These are phyloP conservation scores for Starmerella cellae DNA, from an alignment of 805 yeast genomes.

Conservation along the genomic window DNA sequence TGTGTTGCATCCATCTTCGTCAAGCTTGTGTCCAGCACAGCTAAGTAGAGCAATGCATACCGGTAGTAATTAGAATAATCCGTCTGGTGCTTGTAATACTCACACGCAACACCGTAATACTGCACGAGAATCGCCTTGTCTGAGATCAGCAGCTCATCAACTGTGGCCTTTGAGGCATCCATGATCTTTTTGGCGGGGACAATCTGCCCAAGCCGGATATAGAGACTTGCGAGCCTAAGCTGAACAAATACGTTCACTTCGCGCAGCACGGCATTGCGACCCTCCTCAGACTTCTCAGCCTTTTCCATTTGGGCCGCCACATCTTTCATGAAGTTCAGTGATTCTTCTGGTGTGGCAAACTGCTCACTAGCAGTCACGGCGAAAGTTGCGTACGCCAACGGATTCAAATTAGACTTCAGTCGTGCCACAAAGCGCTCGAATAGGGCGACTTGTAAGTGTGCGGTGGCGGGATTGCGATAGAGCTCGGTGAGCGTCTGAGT, in stretches of 20 bases:
- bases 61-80: constrained; percentile 75
- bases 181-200: constrained; percentile 55
- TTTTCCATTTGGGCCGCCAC: constrained; percentile 31
- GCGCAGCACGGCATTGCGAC: constrained; percentile 14
- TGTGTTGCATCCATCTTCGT: constrained; percentile 31
- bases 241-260: constrained; percentile 40
- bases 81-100: constrained; percentile 54
- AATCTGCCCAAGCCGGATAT: constrained; percentile 42
- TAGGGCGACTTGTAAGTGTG: constrained; percentile 46
- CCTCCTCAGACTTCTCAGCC: background rate
- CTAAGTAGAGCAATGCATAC: constrained; percentile 67
- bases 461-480: constrained; percentile 42
- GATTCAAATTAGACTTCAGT: constrained; percentile 61
- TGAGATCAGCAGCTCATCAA: constrained; percentile 42
- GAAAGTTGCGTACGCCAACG: constrained; percentile 65
- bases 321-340: constrained; percentile 37
- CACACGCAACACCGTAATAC: constrained; percentile 66
- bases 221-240: constrained; percentile 62
- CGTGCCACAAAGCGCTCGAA: constrained; percentile 57
- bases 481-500: constrained; percentile 52
- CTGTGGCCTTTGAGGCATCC: constrained; percentile 43
- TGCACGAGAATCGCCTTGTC: constrained; percentile 66
- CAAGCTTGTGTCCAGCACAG: constrained; percentile 43
- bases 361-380: constrained; percentile 43
- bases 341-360: constrained; percentile 34